Conservation (phyloP, 108 stramenopile genomes). For the Cafeteria roenbergensis region DNA sequence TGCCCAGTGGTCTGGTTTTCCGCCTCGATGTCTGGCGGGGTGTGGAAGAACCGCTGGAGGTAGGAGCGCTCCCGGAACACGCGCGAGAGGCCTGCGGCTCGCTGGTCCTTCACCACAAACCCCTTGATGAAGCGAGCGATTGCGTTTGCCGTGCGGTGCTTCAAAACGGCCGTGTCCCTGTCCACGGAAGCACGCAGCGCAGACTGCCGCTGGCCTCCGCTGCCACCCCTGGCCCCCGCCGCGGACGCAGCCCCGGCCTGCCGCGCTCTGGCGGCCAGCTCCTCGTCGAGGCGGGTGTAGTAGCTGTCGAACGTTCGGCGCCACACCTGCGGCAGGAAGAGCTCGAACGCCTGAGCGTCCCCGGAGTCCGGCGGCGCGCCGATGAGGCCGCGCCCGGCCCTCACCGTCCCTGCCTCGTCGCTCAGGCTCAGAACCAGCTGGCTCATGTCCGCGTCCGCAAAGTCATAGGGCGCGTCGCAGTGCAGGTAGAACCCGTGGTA, state of each 20-base stretch:
- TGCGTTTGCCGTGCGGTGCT: too few relatives aligned
- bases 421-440: conserved; percentile 48
- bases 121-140: too few relatives aligned
- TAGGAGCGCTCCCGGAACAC: neutral
- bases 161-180: conserved; percentile 18
- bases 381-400: conserved; percentile 47
- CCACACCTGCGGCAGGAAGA: conserved; percentile 29
- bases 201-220: conserved; percentile 1
- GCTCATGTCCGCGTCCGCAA: conserved; percentile 55
- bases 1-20: conserved; percentile 24
- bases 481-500: conserved; percentile 65
- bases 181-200: conserved; percentile 36
- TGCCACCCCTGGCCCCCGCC: neutral
- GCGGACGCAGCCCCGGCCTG: neutral
- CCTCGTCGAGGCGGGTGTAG: conserved; percentile 12
- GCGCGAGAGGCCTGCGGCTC: neutral
- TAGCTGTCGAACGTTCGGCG: conserved; percentile 11
- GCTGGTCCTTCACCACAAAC: too few relatives aligned
- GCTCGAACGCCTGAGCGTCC: conserved; percentile 35
- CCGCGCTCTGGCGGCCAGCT: neutral
- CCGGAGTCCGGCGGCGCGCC: conserved; percentile 29
- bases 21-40: conserved; percentile 19
- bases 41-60: conserved; percentile 13
- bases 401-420: conserved; percentile 47
- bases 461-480: conserved; percentile 56